Evolutionary conservation across 139 green algal species (phyloP).

Genomic region (Mychonastes homosphaera): DNA sequence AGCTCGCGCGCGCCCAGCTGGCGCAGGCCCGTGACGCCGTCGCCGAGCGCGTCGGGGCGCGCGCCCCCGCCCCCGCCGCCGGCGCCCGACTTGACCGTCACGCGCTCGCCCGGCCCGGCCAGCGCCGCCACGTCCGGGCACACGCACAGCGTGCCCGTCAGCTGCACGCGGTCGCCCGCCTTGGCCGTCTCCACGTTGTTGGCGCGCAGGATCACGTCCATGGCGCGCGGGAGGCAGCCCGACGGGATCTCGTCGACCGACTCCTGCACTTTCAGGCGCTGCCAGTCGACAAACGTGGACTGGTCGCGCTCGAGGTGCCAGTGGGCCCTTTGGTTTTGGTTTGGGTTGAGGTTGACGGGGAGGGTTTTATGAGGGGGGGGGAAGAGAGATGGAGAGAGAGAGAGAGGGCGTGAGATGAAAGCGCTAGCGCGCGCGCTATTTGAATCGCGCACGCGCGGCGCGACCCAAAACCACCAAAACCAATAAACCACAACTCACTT

Average conservation of each 20-base stretch:
- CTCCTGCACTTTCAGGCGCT: constrained; percentile 94
- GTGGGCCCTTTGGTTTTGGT: too few relatives aligned
- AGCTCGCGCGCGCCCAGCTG: constrained; percentile 75
- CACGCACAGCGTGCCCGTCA: constrained; percentile 87
- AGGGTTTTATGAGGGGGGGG: too few relatives aligned
- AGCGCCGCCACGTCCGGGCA: constrained; percentile 84
- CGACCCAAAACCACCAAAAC: not conserved
- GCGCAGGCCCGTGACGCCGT: constrained; percentile 67
- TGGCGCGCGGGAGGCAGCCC: constrained; percentile 82
- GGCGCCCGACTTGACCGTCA: constrained; percentile 13
- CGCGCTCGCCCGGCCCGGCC: constrained; percentile 34
- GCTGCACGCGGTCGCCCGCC: constrained; percentile 86
- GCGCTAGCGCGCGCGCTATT: too few relatives aligned
- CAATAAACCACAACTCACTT: constrained; percentile 28
- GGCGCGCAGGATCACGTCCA: constrained; percentile 93
- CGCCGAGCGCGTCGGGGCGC: constrained; percentile 10
- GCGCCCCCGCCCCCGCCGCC: not conserved
- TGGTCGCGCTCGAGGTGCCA: constrained; percentile 81
- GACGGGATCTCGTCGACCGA: constrained; percentile 85
- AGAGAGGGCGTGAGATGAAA: too few relatives aligned
- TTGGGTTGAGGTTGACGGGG: too few relatives aligned
- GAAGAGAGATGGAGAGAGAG: too few relatives aligned
- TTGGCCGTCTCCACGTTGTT: constrained; percentile 84
- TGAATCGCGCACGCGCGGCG: not conserved
- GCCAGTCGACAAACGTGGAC: constrained; percentile 96